Evolutionary conservation across 129 eudicot genomes (phyloP).

Genomic region (Arctium minus): DNA sequence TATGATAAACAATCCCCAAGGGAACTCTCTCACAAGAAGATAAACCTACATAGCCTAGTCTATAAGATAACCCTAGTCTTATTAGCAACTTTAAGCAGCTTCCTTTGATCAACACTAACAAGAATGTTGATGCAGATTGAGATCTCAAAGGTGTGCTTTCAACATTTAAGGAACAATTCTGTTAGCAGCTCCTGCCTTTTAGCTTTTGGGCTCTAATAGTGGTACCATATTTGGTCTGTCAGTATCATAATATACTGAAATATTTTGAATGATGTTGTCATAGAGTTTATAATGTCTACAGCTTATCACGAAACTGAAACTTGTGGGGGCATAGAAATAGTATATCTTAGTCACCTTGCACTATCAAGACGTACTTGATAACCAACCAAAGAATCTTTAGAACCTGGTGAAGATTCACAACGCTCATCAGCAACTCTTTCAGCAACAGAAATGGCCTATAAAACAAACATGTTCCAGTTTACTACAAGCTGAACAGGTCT

Average conservation of each 20-base stretch:
- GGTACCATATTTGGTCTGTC: background rate
- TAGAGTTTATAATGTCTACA: background rate
- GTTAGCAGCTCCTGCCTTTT: background rate
- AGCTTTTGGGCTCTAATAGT: background rate
- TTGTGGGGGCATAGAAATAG: background rate
- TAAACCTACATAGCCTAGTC: background rate
- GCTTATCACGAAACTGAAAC: background rate
- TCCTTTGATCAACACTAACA: background rate
- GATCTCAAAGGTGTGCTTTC: background rate
- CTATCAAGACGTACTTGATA: constrained; percentile 99
- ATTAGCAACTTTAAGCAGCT: background rate
- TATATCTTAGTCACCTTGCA: constrained; percentile 64
- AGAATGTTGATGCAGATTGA: background rate
- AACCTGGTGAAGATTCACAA: constrained; percentile 91
- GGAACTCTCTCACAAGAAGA: background rate
- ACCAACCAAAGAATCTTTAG: constrained; percentile 92
- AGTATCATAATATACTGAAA: background rate
- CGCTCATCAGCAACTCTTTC: constrained; percentile 98
- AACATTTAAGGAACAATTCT: background rate
- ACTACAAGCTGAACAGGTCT: background rate
- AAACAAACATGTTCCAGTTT: constrained; percentile 11
- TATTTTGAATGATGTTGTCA: background rate
- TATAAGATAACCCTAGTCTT: background rate
- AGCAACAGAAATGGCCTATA: constrained; percentile 94
- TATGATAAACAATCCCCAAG: background rate